These are phyloP conservation scores for Microbotryum lychnidis-dioicae DNA, from an alignment of 1,284 basidiomycete species.

Conservation along the genomic window DNA sequence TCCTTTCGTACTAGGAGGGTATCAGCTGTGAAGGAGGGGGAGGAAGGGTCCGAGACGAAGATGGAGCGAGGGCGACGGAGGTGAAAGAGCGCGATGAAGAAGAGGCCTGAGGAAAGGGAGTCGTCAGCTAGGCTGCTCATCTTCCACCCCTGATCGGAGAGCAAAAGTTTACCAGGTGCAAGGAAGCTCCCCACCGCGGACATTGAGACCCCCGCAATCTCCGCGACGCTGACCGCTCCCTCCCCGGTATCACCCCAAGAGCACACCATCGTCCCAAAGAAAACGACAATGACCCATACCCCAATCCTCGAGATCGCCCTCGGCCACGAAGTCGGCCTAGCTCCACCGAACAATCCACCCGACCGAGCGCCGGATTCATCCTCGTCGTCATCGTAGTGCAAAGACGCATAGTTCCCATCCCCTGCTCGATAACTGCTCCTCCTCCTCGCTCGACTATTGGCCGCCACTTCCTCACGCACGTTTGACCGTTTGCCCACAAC, in stretches of 20 bases:
- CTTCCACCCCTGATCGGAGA: too few species aligned
- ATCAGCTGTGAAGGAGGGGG: conserved; percentile 42
- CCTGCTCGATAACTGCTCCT: background rate
- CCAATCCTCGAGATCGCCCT: conserved; percentile 1
- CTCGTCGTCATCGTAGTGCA: too few species aligned
- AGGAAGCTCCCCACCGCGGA: conserved; percentile 28
- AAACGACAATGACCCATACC: conserved; percentile 17
- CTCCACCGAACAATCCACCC: too few species aligned
- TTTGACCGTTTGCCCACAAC: background rate
- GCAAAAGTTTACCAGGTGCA: conserved; percentile 22
- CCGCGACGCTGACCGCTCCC: conserved; percentile 25
- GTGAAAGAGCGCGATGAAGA: conserved; percentile 38
- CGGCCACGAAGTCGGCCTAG: conserved; percentile 1
- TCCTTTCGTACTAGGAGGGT: conserved; percentile 66
- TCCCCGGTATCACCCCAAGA: conserved; percentile 19
- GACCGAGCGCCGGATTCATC: too few species aligned
- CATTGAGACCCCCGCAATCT: conserved; percentile 28
- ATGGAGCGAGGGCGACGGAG: conserved; percentile 35
- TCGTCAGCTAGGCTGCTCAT: background rate
- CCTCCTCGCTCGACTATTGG: background rate
- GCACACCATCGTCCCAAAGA: conserved; percentile 8
- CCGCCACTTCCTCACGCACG: background rate
- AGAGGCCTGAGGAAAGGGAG: conserved; percentile 23
- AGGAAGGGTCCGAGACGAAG: conserved; percentile 25
- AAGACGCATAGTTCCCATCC: too few species aligned